phyloP scores from a whole-genome alignment of 83 land plant species.

The Thuja plicata region DNA sequence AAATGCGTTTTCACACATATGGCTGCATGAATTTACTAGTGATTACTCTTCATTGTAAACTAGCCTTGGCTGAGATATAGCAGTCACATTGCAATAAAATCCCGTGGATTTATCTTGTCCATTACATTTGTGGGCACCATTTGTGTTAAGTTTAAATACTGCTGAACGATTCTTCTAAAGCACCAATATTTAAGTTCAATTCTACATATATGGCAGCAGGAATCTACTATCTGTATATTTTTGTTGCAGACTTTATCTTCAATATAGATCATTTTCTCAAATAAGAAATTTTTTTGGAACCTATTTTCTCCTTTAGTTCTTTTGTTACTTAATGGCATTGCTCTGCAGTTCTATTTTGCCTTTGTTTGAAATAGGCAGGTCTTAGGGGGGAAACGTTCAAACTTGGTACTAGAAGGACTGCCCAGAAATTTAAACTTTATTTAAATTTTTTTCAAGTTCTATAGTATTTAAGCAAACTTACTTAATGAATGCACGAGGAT shows the following conservation, averaged over 20 bases:
- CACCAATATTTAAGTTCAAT: neutral
- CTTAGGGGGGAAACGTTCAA: neutral
- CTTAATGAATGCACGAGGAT: no score
- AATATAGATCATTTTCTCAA: neutral
- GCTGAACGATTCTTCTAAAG: neutral
- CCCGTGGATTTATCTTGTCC: neutral
- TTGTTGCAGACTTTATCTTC: neutral
- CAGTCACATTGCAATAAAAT: neutral
- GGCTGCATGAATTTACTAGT: neutral
- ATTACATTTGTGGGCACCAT: no score
- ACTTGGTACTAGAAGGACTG: neutral
- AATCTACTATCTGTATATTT: neutral
- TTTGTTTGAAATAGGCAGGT: neutral
- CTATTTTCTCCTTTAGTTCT: neutral
- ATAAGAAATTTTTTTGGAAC: neutral
- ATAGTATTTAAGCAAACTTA: neutral
- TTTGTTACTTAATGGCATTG: neutral
- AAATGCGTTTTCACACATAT: neutral
- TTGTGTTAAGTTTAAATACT: neutral
- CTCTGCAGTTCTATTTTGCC: neutral
- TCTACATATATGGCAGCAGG: neutral
- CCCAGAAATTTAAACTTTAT: neutral
- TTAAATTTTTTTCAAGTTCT: neutral
- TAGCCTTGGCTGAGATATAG: neutral
- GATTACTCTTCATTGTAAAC: neutral